Evolutionary conservation across 2,329 filamentous ascomycete species (phyloP).

Genomic region (Fusarium cicatricum): DNA sequence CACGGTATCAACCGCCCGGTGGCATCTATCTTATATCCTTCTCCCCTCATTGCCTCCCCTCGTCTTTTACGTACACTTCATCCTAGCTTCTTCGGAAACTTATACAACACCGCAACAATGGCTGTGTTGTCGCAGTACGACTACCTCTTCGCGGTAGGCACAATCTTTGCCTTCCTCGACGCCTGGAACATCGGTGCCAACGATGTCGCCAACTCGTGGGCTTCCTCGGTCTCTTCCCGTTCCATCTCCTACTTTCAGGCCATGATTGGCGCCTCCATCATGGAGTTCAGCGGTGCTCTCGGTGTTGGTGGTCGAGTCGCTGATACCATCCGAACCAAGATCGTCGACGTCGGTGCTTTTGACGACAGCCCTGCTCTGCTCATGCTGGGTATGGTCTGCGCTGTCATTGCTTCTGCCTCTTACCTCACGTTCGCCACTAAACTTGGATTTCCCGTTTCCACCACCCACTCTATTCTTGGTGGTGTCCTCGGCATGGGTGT

Average conservation of each 20-base stretch:
- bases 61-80: neutral
- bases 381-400: slow-evolving; percentile 67
- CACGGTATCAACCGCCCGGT: slow-evolving; percentile 3
- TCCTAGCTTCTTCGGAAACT: neutral
- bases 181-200: slow-evolving; percentile 70
- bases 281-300: slow-evolving; percentile 69
- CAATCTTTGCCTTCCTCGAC: slow-evolving; percentile 71
- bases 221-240: slow-evolving; percentile 75
- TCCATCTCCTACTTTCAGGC: slow-evolving; percentile 70
- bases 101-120: slow-evolving; percentile 25
- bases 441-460: slow-evolving; percentile 66
- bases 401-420: slow-evolving; percentile 59
- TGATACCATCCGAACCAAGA: slow-evolving; percentile 68
- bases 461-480: slow-evolving; percentile 68
- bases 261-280: slow-evolving; percentile 64
- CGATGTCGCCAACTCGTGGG: slow-evolving; percentile 81
- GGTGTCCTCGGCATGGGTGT: slow-evolving; percentile 68
- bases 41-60: neutral
- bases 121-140: slow-evolving; percentile 59
- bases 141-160: slow-evolving; percentile 71
- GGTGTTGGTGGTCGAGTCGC: slow-evolving; percentile 68
- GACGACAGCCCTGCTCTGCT: slow-evolving; percentile 57
- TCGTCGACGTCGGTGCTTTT: slow-evolving; percentile 61
- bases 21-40: neutral
- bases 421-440: slow-evolving; percentile 66